These are phyloP conservation scores for Cladorrhinum sp. DNA, from an alignment of 2,329 filamentous ascomycete species.

Conservation along the genomic window DNA sequence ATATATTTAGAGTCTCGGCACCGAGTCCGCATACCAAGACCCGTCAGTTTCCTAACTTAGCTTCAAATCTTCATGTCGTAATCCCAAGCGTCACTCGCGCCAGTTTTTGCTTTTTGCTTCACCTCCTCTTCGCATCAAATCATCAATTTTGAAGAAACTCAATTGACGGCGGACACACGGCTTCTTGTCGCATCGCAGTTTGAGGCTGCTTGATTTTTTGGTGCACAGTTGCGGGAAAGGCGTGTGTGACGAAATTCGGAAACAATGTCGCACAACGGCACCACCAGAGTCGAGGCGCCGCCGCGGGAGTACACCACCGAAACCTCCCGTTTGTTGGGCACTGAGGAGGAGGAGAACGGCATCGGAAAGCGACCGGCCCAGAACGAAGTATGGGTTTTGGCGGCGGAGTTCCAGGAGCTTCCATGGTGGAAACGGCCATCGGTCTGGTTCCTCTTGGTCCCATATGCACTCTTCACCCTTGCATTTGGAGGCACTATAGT, in stretches of 20 bases:
- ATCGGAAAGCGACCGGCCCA: slow-evolving; percentile 15
- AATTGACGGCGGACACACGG: neutral
- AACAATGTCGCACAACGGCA: neutral
- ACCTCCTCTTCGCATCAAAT: neutral
- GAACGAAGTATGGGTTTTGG: slow-evolving; percentile 45
- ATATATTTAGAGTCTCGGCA: neutral
- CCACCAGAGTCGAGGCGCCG: neutral
- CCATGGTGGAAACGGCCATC: slow-evolving; percentile 64
- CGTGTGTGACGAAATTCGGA: neutral
- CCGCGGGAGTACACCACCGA: slow-evolving; percentile 13
- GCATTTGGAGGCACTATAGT: slow-evolving; percentile 85
- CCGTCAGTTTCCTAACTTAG: neutral
- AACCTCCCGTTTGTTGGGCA: slow-evolving; percentile 34
- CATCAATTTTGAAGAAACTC: neutral
- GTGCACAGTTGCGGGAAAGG: neutral
- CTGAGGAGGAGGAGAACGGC: slow-evolving; percentile 22
- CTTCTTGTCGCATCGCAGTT: neutral
- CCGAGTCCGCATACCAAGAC: neutral
- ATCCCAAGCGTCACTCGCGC: neutral
- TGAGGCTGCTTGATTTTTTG: neutral
- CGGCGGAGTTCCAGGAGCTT: slow-evolving; percentile 57
- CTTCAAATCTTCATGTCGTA: neutral
- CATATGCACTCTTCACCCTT: slow-evolving; percentile 77
- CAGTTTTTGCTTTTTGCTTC: neutral
- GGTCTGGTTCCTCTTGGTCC: slow-evolving; percentile 77